Conservation (phyloP, 768 basidiomycete genomes). For the Ramaria rubella region DNA sequence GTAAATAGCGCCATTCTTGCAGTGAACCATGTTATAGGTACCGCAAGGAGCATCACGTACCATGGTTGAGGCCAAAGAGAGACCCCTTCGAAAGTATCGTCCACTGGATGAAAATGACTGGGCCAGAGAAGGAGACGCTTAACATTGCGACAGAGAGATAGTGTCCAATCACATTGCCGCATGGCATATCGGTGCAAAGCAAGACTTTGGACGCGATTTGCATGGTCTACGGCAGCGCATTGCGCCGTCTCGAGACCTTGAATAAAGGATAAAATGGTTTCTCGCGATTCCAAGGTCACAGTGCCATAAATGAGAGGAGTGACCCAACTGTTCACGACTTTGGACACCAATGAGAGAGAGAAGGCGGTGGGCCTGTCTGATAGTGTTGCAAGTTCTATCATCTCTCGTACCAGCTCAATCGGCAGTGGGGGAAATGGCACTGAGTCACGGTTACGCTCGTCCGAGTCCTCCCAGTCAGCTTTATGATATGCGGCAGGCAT, state of each 20-base stretch:
- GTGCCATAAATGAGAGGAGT: constrained; percentile 3
- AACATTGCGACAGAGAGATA: constrained; percentile 2
- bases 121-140: constrained; percentile 1
- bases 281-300: neutral
- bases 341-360: neutral
- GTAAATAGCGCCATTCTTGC: neutral
- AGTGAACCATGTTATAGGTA: neutral
- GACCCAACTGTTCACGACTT: constrained; percentile 1
- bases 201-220: neutral
- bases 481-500: neutral
- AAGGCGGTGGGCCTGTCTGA: neutral
- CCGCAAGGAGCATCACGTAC: neutral
- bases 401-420: constrained; percentile 1
- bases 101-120: too few species aligned
- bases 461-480: too few species aligned
- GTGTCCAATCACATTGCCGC: constrained; percentile 4
- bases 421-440: neutral
- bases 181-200: neutral
- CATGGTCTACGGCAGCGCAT: neutral
- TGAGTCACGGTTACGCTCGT: too few species aligned
- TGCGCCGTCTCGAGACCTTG: constrained; percentile 3
- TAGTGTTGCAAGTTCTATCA: neutral
- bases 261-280: neutral
- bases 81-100: neutral
- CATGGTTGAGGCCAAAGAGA: constrained; percentile 3